Base-by-base conservation (phyloP, 2,329 filamentous ascomycete species). In the Knufia petricola region DNA sequence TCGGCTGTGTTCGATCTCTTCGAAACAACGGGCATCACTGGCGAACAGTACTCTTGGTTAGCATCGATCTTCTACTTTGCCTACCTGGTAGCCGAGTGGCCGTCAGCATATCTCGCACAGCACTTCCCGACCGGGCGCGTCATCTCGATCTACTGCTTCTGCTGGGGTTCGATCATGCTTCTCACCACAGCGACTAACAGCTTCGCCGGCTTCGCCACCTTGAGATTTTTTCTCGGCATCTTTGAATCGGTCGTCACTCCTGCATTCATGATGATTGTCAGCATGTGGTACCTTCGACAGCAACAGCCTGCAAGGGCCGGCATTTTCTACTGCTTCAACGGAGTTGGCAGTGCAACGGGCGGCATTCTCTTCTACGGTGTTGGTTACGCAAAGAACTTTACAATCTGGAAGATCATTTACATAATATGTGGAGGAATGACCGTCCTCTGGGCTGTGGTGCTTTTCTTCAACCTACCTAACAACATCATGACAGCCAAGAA, bases 351-450 rank as follows among this genome's bases (percentile, higher is more conserved):
- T 10, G 78, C 78, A 70, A 74, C 79, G 45, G 78, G 77, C 13
- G 76, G 71, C 17, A 57, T 63, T 8, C 58, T 72, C 1, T 67
- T 66, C 1, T 71, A 68, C 36, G 69, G 66, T 0, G 70, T 73
- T 30, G 69, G 68, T 3, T 65, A 70, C 45, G 64, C 80, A 52
- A 66, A 69, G 20, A 19, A 17, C 67, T 72, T 0, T 74, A 72
- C 0, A 84, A 79, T 79, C 57, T 83, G 80, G 53, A 78, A 84
- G 45, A 85, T 85, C 59, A 63, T 66, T 3, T 64, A 66, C 50
- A 50, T 66, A 64, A 13, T 57, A 61, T 40, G 64, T n/a, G 64
- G 64, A 2, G 52, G 57, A 7, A 52, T 64, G 15, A 65, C 64
- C 3, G 46, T 59, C 7, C 57, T 49, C 9, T 61, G 55, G 41